These are phyloP conservation scores for Rhododendron henanense DNA, from an alignment of 148 eudicot species.

Conservation along the genomic window DNA sequence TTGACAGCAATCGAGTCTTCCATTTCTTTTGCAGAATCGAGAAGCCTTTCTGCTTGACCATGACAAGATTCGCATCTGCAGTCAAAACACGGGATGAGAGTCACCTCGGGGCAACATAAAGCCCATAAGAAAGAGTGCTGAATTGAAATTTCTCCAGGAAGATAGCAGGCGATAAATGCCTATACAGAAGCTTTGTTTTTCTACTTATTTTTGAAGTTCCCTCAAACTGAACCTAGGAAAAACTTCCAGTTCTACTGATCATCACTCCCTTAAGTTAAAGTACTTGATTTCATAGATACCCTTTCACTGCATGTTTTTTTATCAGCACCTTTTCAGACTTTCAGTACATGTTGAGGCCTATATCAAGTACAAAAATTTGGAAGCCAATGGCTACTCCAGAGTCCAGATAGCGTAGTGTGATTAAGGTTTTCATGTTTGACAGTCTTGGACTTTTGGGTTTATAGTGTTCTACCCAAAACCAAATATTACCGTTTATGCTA, in stretches of 20 bases:
- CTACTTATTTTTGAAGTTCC: neutral
- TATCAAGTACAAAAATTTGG: neutral
- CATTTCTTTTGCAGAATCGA: slow-evolving; percentile 98
- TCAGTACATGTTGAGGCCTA: neutral
- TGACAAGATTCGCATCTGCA: slow-evolving; percentile 98
- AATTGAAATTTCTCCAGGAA: neutral
- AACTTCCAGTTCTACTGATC: neutral
- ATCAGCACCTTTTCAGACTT: neutral
- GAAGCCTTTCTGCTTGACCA: slow-evolving; percentile 98
- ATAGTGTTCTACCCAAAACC: neutral
- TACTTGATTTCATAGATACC: neutral
- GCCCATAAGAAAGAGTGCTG: neutral
- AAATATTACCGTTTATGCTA: neutral
- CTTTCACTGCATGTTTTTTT: neutral
- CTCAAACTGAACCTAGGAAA: neutral
- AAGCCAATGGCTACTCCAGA: neutral
- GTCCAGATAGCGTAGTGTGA: neutral
- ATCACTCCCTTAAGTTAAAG: neutral
- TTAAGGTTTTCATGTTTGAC: neutral
- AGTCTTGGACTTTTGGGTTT: neutral
- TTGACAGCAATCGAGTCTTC: slow-evolving; percentile 98
- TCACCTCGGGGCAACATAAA: neutral
- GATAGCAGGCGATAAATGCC: neutral
- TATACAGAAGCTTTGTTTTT: neutral
- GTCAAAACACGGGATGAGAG: slow-evolving; percentile 13